These are phyloP conservation scores for Phytophthora sojae DNA, from an alignment of 352 stramenopile genomes.

Conservation along the genomic window DNA sequence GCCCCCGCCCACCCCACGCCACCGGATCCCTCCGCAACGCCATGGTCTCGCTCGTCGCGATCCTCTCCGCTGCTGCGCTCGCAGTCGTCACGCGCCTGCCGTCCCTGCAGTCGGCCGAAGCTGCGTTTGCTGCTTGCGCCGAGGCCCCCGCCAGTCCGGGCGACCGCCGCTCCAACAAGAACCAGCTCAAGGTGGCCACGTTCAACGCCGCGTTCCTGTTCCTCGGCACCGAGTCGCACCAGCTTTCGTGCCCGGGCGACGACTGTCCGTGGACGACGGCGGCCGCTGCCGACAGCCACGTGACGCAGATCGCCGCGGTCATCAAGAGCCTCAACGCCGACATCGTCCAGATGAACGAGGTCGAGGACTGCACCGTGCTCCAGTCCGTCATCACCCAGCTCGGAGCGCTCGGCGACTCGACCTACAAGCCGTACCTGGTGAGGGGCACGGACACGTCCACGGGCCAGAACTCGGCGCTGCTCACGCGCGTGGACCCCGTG, in stretches of 20 bases:
- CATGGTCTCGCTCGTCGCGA: constrained; percentile 48
- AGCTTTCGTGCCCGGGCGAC: constrained; percentile 51
- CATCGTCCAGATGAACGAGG: constrained; percentile 74
- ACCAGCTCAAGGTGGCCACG: constrained; percentile 68
- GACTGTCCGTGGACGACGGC: constrained; percentile 65
- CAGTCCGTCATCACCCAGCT: constrained; percentile 62
- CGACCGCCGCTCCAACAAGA: constrained; percentile 56
- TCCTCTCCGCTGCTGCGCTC: constrained; percentile 24
- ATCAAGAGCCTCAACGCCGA: constrained; percentile 63
- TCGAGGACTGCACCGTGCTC: constrained; percentile 66
- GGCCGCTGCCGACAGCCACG: constrained; percentile 50
- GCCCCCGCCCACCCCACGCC: constrained; percentile 11
- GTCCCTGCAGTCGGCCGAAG: constrained; percentile 27
- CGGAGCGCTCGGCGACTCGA: constrained; percentile 50
- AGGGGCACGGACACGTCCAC: constrained; percentile 66
- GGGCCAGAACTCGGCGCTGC: constrained; percentile 69
- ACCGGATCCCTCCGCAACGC: constrained; percentile 11
- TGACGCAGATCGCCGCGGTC: constrained; percentile 58
- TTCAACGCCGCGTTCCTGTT: constrained; percentile 77
- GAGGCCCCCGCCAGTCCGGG: constrained; percentile 46
- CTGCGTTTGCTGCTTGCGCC: constrained; percentile 53
- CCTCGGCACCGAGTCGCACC: constrained; percentile 46
- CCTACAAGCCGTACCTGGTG: constrained; percentile 73
- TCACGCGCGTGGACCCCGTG: constrained; percentile 70
- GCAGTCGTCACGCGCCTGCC: constrained; percentile 22